Evolutionary conservation across 495 filamentous ascomycete genomes (phyloP), one percentile per base, ranked within the genome.

Genomic region (Podospora tetraspora): DNA sequence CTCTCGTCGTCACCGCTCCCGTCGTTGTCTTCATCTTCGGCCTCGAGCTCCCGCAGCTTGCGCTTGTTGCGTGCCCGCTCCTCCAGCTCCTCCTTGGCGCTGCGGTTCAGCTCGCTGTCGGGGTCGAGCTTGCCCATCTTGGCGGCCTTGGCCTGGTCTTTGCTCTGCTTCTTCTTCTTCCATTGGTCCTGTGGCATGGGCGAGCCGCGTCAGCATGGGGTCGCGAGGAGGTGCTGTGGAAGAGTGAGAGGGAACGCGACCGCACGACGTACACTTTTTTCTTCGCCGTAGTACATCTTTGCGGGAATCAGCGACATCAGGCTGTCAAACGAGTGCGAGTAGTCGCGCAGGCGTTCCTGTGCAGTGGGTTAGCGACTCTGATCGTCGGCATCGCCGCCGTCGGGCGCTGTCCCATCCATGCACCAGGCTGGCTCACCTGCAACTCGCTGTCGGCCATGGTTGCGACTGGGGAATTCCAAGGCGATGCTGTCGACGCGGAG

Each of bases 241-340:
- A 57, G 22, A 37, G 13, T 19, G 9, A 11, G 63, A 34, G 23
- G 22, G 24, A 21, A 30, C 13, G 29, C 16, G 58, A 57, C 43
- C 8, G 62, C 16, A 34, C n/a, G 63, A 89, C 92, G 72, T 89
- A 97, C 93, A 80, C 82, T 93, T 57, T 82, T 89, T 72, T 96
- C 92, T 73, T 93, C 89, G 56, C 89, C 92, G 75, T 95, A 97
- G 79, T 97, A 97, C 72, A 91, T 88, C 78, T 94, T 94, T 23
- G 92, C 94, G 29, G 95, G 95, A 74, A 97, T 97, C 61, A 99
- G 83, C 27, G 93, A 94, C 69, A 99, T 84, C 21, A 99, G 80
- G 66, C 94, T 92, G 76, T 97, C 90, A 75, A 99, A 97, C 69
- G 94, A 89, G 78, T 90, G 85, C 34, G 92, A 88, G 76, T 97